Evolutionary conservation across 306 rosid species (phyloP).

Genomic region (Vachellia pachyceras): DNA sequence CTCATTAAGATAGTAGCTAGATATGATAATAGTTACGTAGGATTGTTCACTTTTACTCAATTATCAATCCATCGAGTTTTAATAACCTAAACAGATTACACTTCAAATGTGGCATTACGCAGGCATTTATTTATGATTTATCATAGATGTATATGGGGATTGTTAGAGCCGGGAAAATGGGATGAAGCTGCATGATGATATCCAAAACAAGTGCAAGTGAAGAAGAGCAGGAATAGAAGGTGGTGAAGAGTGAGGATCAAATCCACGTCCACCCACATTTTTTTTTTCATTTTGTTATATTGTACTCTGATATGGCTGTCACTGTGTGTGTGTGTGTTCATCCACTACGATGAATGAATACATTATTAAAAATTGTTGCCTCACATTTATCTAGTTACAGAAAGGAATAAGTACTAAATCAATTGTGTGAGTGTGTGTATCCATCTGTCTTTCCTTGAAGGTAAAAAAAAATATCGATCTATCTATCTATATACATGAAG

Average conservation of each 20-base stretch:
- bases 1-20: neutral
- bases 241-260: conserved; percentile 48
- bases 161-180: no score
- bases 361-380: neutral
- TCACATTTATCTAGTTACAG: neutral
- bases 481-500: no score
- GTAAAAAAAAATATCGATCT: no score
- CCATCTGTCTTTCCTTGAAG: no score
- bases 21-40: neutral
- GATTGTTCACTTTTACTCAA: neutral
- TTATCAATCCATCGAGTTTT: neutral
- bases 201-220: conserved; percentile 33
- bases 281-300: neutral
- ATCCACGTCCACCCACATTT: conserved; percentile 26
- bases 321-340: conserved; percentile 32
- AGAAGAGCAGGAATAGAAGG: conserved; percentile 39
- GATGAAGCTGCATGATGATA: no score
- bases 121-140: neutral
- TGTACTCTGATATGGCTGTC: conserved; percentile 57
- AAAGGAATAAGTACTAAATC: neutral
- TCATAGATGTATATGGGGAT: neutral
- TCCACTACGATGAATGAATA: neutral
- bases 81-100: no score
- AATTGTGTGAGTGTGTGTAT: no score
- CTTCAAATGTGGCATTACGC: neutral